Conservation (phyloP, 192 early-diverging fungal genomes). For the Backusella circina region DNA sequence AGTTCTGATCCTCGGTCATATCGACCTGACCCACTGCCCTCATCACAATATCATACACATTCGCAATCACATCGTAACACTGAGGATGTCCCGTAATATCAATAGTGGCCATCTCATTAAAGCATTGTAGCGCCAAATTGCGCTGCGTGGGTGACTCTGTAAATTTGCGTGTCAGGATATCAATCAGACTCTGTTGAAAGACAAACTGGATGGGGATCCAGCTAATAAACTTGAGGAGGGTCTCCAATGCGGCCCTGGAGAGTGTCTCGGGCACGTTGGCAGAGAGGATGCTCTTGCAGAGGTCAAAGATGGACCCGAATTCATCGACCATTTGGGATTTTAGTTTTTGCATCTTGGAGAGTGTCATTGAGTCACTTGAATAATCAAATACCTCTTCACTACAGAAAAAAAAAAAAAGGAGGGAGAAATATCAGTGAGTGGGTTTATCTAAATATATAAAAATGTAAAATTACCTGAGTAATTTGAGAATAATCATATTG, state of each 20-base stretch:
- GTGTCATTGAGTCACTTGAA: constrained; percentile 14
- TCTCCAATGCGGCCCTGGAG: neutral
- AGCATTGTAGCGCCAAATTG: constrained; percentile 9
- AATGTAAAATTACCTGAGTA: constrained; percentile 14
- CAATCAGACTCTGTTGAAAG: constrained; percentile 7
- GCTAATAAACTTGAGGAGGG: constrained; percentile 2
- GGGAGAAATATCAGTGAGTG: no score
- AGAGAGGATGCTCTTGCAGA: constrained; percentile 9
- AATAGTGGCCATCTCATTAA: constrained; percentile 11
- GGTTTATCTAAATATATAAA: no score
- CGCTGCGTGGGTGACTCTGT: neutral
- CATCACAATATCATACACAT: neutral
- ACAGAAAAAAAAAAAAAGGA: no score
- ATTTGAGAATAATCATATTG: constrained; percentile 18
- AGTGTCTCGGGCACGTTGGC: neutral
- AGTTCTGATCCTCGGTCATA: neutral
- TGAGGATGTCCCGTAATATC: neutral
- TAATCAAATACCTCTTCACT: constrained; percentile 29
- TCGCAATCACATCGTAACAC: neutral
- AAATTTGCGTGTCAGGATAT: neutral
- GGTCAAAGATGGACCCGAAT: constrained; percentile 6
- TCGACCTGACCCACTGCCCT: neutral
- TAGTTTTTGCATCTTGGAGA: constrained; percentile 21
- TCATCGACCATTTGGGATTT: constrained; percentile 17
- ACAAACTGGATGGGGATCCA: constrained; percentile 20